Base-by-base conservation (phyloP, 1,139 yeast genomes). In the Kluyveromyces sp. region DNA sequence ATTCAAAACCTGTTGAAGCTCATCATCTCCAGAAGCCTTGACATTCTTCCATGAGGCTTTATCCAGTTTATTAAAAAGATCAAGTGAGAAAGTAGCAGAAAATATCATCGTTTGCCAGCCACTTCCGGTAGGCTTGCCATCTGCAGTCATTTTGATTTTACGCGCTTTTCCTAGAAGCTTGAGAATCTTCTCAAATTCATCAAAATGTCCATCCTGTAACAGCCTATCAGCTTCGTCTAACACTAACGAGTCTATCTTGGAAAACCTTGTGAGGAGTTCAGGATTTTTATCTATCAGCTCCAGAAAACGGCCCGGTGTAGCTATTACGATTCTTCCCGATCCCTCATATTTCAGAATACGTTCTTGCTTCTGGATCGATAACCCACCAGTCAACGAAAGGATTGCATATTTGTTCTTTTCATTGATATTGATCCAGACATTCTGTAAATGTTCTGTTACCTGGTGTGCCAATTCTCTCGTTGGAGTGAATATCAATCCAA, bases 181-280 rank as follows among this genome's bases (percentile, higher is more conserved):
- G 47, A 92, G 67, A 41, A 87, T 83, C 57, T 84, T 82, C 53
- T 83, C 94, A 54, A 94, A 77, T 61, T 94, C 98, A 46, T 86
- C 94, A 59, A 92, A 92, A 66, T 89, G 97, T 2, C 98, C 97
- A 57, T 89, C 95, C 65, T 92, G 96, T 44, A 94, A 72, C 50
- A 92, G 70, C 62, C 98, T 73, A 67, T 92, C 99, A n/a, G 98
- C 99, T 64, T 94, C 99, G 69, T 94, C 99, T 35, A 89, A 71
- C 0, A 89, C 95, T 8, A 92, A 60, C 4, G 80, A 73, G 46
- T 85, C 87, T 9, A 86, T 72, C 20, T 76, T 68, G 13, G 83
- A 74, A 51, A 88, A 69, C 56, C 80, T 70, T 20, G 69, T 66
- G 7, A 80, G 71, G 32, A 80, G 53, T 1, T 71, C 75, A 26